These are phyloP conservation scores for Leucosporidium scottii DNA, from an alignment of 768 basidiomycete genomes.

Conservation along the genomic window DNA sequence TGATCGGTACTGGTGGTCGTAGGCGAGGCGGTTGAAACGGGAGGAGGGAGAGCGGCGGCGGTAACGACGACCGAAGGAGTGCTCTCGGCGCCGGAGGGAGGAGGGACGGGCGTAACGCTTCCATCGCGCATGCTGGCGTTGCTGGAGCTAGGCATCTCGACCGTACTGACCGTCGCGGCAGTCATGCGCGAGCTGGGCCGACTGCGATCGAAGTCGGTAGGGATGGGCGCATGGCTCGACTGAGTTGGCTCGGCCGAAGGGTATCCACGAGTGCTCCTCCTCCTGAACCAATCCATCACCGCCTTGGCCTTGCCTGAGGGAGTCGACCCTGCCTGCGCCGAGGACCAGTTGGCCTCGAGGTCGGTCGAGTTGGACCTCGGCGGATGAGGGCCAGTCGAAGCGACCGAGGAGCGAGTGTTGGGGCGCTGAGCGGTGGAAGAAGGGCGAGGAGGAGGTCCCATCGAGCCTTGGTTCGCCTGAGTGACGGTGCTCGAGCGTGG, in stretches of 20 bases:
- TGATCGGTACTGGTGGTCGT: background rate
- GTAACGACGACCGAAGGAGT: constrained; percentile 32
- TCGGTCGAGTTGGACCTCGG: constrained; percentile 1
- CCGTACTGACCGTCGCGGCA: background rate
- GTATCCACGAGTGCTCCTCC: constrained; percentile 39
- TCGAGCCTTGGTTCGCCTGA: background rate
- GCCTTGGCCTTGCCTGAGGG: constrained; percentile 79
- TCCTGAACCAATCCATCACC: constrained; percentile 96
- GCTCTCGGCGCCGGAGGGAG: constrained; percentile 20
- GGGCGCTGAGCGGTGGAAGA: background rate
- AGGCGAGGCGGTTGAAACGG: constrained; percentile 11
- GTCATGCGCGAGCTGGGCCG: background rate
- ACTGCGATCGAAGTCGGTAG: constrained; percentile 26
- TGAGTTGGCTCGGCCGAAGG: background rate
- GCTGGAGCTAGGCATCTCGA: background rate
- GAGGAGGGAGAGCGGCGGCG: constrained; percentile 10
- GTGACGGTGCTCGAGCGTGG: constrained; percentile 20
- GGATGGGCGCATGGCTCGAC: constrained; percentile 23
- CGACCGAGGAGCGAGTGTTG: constrained; percentile 1
- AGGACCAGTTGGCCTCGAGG: constrained; percentile 30
- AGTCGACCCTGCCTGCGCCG: constrained; percentile 17
- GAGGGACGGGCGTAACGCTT: constrained; percentile 26
- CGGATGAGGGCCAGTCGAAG: background rate
- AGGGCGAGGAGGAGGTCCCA: background rate
- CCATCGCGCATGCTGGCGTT: constrained; percentile 1